Base-by-base conservation (phyloP, 345 rosid species). In the Euclidium syriacum region DNA sequence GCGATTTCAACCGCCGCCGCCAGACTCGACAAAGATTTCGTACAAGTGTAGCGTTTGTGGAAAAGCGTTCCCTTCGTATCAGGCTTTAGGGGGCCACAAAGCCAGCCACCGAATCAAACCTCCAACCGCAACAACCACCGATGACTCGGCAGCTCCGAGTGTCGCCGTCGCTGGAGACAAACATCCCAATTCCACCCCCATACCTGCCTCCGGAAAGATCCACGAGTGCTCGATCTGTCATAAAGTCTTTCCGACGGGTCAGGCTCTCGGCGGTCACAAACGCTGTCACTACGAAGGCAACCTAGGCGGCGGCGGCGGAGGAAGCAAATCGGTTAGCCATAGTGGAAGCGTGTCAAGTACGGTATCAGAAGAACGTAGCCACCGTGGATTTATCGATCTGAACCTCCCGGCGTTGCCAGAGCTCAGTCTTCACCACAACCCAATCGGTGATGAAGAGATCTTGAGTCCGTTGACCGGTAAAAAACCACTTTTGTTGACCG, bases 261-360 rank as follows among this genome's bases (percentile, higher is more conserved):
- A 92, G 74, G 98, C 98, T 34, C 67, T 92, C 25, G 99, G 99
- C 17, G 99, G 99, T 2, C 99, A 94, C 77, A 94, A 94, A 74
- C 86, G 99, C 5, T 79, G 99, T 67, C 99, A 90, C 87, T 91
- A 91, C 64, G 98, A 89, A 72, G 95, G 94, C 11, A 81, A 62
- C 14, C 65, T 52, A 59, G 77, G 76, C 35, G 66, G 70, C 16
- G 72, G 73, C 9, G 70, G 69, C 10, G 65, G 53, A 17, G 65
- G 53, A 43, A 48, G 47, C 61, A 78, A 62, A 10, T 70, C 73
- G 10, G 12, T 17, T 16, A 68, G 77, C 51, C 69, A 40, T 11
- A 78, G 81, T 50, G 80, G 64, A 38, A 78, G 82, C 64, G 80
- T 72, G 32, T 77, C 68, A 4, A 73, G 77, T 8, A 72, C 83